Conservation (phyloP, 768 basidiomycete species). For the Rhodotorula kratochvilovae region DNA sequence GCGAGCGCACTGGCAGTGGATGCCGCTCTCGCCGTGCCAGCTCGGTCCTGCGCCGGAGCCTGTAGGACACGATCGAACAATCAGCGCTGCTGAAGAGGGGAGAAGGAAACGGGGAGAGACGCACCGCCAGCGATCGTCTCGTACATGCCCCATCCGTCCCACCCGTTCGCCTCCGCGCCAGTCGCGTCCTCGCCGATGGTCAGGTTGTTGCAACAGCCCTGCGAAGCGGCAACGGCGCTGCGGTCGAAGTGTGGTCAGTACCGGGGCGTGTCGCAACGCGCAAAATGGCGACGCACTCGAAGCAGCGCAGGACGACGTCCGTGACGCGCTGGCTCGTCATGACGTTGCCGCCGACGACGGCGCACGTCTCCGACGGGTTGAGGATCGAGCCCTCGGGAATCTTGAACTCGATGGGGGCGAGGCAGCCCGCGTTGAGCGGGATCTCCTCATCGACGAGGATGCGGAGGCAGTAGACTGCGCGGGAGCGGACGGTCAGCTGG, state of each 20-base stretch:
- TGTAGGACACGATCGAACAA: too few relatives aligned
- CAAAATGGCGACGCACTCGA: conserved; percentile 51
- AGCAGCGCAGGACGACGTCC: conserved; percentile 87
- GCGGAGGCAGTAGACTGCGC: conserved; percentile 43
- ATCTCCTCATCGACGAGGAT: conserved; percentile 52
- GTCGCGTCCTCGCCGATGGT: conserved; percentile 74
- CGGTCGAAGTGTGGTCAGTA: too few relatives aligned
- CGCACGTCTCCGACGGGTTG: conserved; percentile 75
- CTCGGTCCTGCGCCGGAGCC: conserved; percentile 78
- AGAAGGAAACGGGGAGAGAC: too few relatives aligned
- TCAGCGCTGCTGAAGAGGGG: too few relatives aligned
- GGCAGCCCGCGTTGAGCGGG: conserved; percentile 87
- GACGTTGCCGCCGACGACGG: conserved; percentile 90
- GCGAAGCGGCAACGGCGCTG: conserved; percentile 75
- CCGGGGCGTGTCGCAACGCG: too few relatives aligned
- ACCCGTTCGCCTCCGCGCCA: too few relatives aligned
- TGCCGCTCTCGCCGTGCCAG: conserved; percentile 90
- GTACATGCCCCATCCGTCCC: too few relatives aligned
- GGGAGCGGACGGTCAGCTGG: neutral
- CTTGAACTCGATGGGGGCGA: conserved; percentile 56
- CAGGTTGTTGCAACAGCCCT: conserved; percentile 72
- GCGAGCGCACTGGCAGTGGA: conserved; percentile 53
- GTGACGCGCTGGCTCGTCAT: conserved; percentile 88
- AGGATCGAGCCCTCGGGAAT: conserved; percentile 76
- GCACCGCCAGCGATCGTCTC: conserved; percentile 94